Conservation (phyloP, 75 land plant genomes). For the Pseudotsuga menziesii region DNA sequence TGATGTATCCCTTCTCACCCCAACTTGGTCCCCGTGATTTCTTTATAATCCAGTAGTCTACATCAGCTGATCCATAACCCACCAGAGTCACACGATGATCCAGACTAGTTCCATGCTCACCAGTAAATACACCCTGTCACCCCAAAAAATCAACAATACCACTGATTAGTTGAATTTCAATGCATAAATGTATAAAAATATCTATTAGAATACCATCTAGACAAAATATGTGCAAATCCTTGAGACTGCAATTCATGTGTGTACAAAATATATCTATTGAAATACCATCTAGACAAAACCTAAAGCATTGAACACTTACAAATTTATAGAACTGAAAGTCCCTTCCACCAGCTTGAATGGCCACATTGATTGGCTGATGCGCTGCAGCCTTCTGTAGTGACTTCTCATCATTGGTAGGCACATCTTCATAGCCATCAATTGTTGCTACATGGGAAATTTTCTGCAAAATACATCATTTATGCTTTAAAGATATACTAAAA, state of each 20-base stretch:
- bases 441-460: slow-evolving; percentile 30
- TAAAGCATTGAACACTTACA: slow-evolving; percentile 21
- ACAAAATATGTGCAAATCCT: background rate
- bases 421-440: slow-evolving; percentile 58
- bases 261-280: background rate
- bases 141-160: background rate
- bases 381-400: slow-evolving; percentile 47
- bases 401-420: slow-evolving; percentile 36
- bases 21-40: slow-evolving; percentile 90
- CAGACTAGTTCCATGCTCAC: slow-evolving; percentile 54
- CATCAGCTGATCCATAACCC: slow-evolving; percentile 58
- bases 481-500: background rate
- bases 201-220: background rate
- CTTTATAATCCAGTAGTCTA: slow-evolving; percentile 80
- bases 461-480: slow-evolving; percentile 14
- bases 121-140: slow-evolving; percentile 65
- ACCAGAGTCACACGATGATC: slow-evolving; percentile 81
- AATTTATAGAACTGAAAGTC: slow-evolving; percentile 54
- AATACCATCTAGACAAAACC: background rate
- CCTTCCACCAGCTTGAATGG: slow-evolving; percentile 65
- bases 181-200: background rate
- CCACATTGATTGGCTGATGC: slow-evolving; percentile 66
- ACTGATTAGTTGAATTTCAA: background rate
- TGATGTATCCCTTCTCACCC: slow-evolving; percentile 87
- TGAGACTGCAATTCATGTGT: background rate